Evolutionary conservation across 371 early-diverging fungal genomes (phyloP), one percentile per base, ranked within the genome.

Genomic region (Actinomortierella wolfii): DNA sequence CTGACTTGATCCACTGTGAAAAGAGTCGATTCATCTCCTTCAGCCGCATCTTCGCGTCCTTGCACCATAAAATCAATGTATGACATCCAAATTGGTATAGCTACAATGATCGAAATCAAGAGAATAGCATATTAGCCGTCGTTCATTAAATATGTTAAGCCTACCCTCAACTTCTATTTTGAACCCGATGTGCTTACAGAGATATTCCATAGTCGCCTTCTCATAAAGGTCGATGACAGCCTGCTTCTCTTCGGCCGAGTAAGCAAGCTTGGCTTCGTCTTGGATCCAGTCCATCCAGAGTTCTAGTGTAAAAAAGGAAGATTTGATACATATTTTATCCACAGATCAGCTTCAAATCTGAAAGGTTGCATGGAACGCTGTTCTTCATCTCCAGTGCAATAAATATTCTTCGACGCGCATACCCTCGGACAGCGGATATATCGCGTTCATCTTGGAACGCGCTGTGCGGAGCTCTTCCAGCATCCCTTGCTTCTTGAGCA

Each of bases 261-360:
- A 34, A 2, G 73, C 73, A 61, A 73, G 53, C 25, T 61, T 73
- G 15, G 51, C 26, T 25, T 73, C 67, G 52, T 73, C 73, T 20
- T 61, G 48, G 23, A 73, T 62, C 73, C 73, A 73, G 28, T 61
- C 53, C 56, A 62, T 39, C 73, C 73, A 73, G 8, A 73, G 67
- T 21, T 59, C 73, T 73, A 73, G 7, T 7, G 11, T 23, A 5
- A 34, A 26, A 25, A 45, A 24, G 56, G 21, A 41, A 14, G 9
- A 11, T 7, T 8, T n/a, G 6, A 11, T 17, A 24, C 40, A n/a
- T 49, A 23, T 26, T 46, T 56, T n/a, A 29, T 9, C 26, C 15
- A 6, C 20, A 9, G 17, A 48, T 1, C 13, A 11, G 15, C 5
- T 47, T 49, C 43, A 24, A 29, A 34, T 26, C 18, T 20, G 25